Evolutionary conservation across 1,284 basidiomycete genomes (phyloP), one percentile per base, ranked within the genome.

Genomic region (Apiotrichum gracile): DNA sequence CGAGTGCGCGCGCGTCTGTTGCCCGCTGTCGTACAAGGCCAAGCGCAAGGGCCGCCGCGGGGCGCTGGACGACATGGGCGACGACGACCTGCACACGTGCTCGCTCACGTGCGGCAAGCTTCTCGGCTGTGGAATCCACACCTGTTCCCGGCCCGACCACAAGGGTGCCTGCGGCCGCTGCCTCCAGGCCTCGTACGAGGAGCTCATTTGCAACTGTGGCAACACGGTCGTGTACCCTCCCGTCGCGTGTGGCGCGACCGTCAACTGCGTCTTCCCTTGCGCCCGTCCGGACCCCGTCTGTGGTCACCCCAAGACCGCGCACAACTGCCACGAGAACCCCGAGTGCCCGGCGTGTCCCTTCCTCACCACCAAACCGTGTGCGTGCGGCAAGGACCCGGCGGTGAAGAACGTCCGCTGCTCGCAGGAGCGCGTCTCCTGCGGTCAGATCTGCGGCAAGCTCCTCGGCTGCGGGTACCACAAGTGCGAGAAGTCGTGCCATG

Each of bases 161-260:
- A 83, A 80, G 57, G 88, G 88, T 0, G 74, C 80, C 0, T 96
- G 92, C 67, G 84, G 82, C 3, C 80, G 84, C 13, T 96, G 92
- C 73, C 77, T 93, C 48, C 80, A 84, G 64, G 91, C 89, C 34
- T 85, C 85, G 0, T 97, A 92, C 61, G 90, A 93, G 51, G 92
- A 96, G 83, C 77, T 91, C 58, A 74, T 85, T 21, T 96, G 91
- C 67, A 75, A 82, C 50, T 96, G 92, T 68, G 87, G 86, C 0
- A 80, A 80, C 34, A 87, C 85, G 1, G 76, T 84, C 26, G 66
- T 87, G 21, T 81, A 85, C 41, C 86, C 86, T 0, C 86, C 86
- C 0, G 81, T 87, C 12, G 78, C 86, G 0, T 96, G 91, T 37
- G 75, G 74, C 10, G 68, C 71, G 22, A 78, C 78, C 24, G 83